phyloP scores from a whole-genome alignment of 2,329 filamentous ascomycete species.

The Elsinoe perseae region DNA sequence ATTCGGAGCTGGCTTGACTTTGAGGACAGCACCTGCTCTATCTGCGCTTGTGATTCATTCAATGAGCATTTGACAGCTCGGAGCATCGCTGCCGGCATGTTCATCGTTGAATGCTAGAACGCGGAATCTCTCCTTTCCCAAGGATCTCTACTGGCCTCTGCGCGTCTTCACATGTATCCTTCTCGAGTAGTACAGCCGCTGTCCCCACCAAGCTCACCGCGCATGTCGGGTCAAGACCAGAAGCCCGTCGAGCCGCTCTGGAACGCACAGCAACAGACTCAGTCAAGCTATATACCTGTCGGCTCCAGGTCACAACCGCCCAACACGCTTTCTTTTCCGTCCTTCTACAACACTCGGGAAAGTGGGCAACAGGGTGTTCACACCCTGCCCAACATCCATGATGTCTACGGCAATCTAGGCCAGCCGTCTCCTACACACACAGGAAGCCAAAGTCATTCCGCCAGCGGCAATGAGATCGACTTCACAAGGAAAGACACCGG shows the following conservation, averaged over 20 bases:
- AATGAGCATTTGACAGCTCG: constrained; percentile 1
- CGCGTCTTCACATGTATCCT: constrained; percentile 16
- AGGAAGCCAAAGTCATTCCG: constrained; percentile 20
- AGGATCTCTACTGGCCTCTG: constrained; percentile 13
- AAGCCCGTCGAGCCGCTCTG: constrained; percentile 38
- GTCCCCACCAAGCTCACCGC: constrained; percentile 45
- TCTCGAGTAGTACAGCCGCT: constrained; percentile 35
- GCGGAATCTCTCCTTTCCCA: background rate
- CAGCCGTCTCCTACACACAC: constrained; percentile 4
- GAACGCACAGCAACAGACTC: constrained; percentile 34
- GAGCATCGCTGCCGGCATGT: constrained; percentile 1
- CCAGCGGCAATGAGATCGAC: constrained; percentile 15
- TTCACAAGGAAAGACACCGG: constrained; percentile 10
- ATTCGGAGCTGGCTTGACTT: background rate
- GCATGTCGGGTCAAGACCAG: constrained; percentile 42
- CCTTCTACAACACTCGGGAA: constrained; percentile 26
- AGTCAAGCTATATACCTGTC: constrained; percentile 28
- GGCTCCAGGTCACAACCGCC: constrained; percentile 23
- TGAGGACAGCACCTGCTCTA: background rate
- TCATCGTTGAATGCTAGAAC: background rate
- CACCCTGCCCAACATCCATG: constrained; percentile 21
- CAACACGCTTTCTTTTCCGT: constrained; percentile 31
- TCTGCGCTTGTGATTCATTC: background rate
- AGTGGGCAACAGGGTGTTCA: constrained; percentile 12
- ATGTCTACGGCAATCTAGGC: constrained; percentile 22